Percentiles rank a stretch among this genome's conserved stretches.
phyloP scores from a whole-genome alignment of 2,329 filamentous ascomycete genomes.

The Cryphonectria naterciae region DNA sequence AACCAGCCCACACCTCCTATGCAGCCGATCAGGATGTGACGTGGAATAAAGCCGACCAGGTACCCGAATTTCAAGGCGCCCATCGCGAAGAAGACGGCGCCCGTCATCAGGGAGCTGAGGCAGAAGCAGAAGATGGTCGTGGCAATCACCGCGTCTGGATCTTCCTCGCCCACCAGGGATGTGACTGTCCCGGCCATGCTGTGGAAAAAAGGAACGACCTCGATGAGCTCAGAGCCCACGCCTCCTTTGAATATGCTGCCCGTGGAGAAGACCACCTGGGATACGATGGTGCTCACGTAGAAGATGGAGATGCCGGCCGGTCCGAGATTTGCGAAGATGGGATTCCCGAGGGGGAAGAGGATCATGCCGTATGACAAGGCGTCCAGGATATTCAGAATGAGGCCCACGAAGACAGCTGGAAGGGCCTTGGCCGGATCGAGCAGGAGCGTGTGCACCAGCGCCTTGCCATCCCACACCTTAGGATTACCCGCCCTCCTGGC shows the following conservation, averaged over 20 bases:
- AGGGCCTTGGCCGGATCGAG: constrained; percentile 72
- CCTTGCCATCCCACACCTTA: constrained; percentile 71
- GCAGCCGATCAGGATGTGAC: constrained; percentile 94
- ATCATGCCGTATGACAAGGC: constrained; percentile 97
- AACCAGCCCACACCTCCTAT: constrained; percentile 98
- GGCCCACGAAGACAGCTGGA: constrained; percentile 84
- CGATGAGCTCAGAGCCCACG: constrained; percentile 95
- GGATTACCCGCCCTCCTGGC: constrained; percentile 55
- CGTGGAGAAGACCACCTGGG: constrained; percentile 85
- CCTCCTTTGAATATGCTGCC: constrained; percentile 89
- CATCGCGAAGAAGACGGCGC: constrained; percentile 88
- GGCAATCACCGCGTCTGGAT: constrained; percentile 84
- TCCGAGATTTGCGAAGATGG: constrained; percentile 83
- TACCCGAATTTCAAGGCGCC: constrained; percentile 86
- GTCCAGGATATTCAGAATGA: constrained; percentile 91
- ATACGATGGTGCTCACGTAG: constrained; percentile 95
- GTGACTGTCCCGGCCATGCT: constrained; percentile 95
- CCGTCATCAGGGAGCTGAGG: constrained; percentile 87
- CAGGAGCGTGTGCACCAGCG: constrained; percentile 67
- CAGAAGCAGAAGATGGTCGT: constrained; percentile 94
- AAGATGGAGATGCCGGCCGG: constrained; percentile 98
- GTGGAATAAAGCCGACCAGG: constrained; percentile 93
- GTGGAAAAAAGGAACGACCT: constrained; percentile 98
- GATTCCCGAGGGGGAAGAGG: constrained; percentile 86
- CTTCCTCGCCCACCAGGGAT: constrained; percentile 73